Evolutionary conservation across 179 eudicot species (phyloP), one percentile per base, ranked within the genome.

Genomic region (Corrigiola litoralis): DNA sequence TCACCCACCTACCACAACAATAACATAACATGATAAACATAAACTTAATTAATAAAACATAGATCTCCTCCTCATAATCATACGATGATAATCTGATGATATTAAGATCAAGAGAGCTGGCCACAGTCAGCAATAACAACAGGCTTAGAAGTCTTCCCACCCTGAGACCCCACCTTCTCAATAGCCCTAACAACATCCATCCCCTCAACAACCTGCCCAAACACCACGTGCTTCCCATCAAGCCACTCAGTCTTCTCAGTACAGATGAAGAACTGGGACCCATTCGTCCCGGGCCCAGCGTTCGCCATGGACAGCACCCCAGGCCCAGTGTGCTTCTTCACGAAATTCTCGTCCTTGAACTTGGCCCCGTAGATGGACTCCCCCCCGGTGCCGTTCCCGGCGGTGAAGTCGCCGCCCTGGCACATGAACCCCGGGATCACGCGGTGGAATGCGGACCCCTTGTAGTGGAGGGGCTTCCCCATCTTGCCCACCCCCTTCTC

Each of bases 321-420:
- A 0, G 95, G 87, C 0, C 89, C 89, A n/a, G 95, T 89, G 76
- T 90, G 97, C 82, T 78, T 85, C 82, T 51, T 85, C 11, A 33
- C 53, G 79, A 90, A 88, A 50, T 90, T 90, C 81, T 90, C 97
- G 41, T 90, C 97, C 5, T 70, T 71, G 68, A 90, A 90, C 59
- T 86, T 84, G 0, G 72, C 16, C 0, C 95, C 97, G 75, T 90
- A 88, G 76, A 90, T 90, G 5, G 88, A 84, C 64, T 90, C 97
- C 0, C 97, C 97, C 1, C 97, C 97, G 21, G 95, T 90, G 18
- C 97, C 97, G 67, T 90, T 86, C 0, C 88, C 86, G 52, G 70
- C 72, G 65, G 97, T 90, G 84, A 90, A 90, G 6, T 90, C 97
- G 1, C 97, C 97, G 0, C 97, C 97, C 60, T 90, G 97, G 69